Percentiles rank a stretch among this genome's conserved stretches.
Evolutionary conservation across 306 rosid genomes (phyloP).

Genomic region (Vigna mungo): DNA sequence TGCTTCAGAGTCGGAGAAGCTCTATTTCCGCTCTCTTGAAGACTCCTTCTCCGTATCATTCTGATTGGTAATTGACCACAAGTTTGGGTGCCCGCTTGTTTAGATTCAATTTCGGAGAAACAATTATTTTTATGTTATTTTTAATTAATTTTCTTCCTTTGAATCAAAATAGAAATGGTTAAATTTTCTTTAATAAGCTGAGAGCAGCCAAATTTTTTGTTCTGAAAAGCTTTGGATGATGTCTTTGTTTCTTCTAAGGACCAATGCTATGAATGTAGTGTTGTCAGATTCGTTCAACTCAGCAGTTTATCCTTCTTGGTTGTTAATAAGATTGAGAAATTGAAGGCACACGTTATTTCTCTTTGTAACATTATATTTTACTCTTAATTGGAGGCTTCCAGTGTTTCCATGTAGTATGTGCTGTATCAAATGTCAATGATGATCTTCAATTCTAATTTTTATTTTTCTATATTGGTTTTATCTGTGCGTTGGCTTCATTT

Average conservation of each 20-base stretch:
- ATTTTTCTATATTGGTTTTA: neutral
- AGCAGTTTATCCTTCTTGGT: slow-evolving; percentile 1
- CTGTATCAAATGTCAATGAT: neutral
- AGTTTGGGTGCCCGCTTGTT: neutral
- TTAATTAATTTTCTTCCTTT: neutral
- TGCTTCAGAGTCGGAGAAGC: slow-evolving; percentile 82
- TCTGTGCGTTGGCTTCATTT: neutral
- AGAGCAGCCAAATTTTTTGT: neutral
- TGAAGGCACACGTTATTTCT: neutral
- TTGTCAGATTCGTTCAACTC: neutral
- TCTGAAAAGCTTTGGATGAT: neutral
- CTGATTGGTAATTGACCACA: slow-evolving; percentile 66
- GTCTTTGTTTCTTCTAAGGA: neutral
- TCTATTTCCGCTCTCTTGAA: slow-evolving; percentile 60
- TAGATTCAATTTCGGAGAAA: neutral
- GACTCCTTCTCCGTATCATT: slow-evolving; percentile 61
- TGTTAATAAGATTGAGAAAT: neutral
- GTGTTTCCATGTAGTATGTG: neutral
- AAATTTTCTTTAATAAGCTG: neutral
- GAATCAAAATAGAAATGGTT: neutral
- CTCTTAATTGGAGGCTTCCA: neutral
- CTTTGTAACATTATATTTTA: neutral
- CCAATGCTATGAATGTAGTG: neutral
- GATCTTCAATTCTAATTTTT: neutral
- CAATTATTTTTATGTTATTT: too few species aligned